Base-by-base conservation (phyloP, 768 basidiomycete genomes). In the Mycena capillaripes region DNA sequence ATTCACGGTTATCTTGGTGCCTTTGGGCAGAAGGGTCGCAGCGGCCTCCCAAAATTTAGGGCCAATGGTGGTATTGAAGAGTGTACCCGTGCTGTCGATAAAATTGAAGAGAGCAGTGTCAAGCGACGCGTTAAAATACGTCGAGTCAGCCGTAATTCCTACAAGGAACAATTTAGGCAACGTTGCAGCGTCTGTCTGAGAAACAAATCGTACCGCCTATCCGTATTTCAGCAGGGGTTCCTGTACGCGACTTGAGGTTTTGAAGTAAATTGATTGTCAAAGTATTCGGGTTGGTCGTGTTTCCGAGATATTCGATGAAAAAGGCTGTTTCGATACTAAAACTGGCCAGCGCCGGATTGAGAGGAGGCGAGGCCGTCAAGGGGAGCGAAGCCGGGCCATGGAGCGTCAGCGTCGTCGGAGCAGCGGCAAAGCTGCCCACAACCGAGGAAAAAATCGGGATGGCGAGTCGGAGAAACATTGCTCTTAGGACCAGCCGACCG, bases 291-390 rank as follows among this genome's bases (percentile, higher is more conserved):
- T 77, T 70, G 27, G 84, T 80, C 10, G 72, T 74, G 70, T 89
- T 89, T 10, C 88, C 89, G 14, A 88, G 75, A 71, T 84, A 89
- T 66, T 84, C 84, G 61, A 87, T 86, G 66, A 89, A 88, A 72
- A 86, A 89, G 1, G 87, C 88, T 0, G 86, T 89, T 79, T 89
- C 88, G 58, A 89, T 85, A 72, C 87, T 89, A 78, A 89, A 89
- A 66, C 87, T 88, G 29, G 83, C 87, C 29, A 89, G 78, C 12
- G 86, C 79, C 1, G 85, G 87, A 63, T 86, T 78, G 4, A 89
- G 78, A 11, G 76, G 70, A 19, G 84, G 81, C 5, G 88, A 89
- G 0, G 87, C 87, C 67, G 84, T 83, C 6, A 62, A 62, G 8
- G 88, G 87, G 27, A 88, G 82, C 4, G 80, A 79, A 3, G 86